phyloP scores from a whole-genome alignment of 2,329 filamentous ascomycete genomes.

The Alternaria novae-zelandiae region DNA sequence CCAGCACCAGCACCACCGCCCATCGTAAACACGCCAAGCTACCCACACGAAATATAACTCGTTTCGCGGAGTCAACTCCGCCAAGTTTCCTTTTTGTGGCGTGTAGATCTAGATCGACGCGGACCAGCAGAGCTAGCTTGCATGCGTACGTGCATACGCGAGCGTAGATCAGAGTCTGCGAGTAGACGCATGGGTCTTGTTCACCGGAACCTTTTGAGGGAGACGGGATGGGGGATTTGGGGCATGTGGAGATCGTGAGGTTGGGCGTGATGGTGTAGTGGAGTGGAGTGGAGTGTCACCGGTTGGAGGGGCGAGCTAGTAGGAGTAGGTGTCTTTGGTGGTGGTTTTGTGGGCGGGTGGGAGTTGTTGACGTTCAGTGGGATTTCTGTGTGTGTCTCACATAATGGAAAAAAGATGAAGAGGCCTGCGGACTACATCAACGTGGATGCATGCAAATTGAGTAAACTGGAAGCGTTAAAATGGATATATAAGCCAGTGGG shows the following conservation, averaged over 20 bases:
- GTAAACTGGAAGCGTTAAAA: background rate
- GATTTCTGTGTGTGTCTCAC: background rate
- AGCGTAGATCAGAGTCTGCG: background rate
- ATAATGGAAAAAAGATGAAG: accelerated
- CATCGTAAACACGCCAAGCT: background rate
- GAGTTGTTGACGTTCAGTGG: background rate
- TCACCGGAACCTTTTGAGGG: background rate
- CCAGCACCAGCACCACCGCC: background rate
- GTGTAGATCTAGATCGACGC: background rate
- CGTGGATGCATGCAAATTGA: accelerated
- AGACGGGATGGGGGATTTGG: background rate
- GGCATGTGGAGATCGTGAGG: background rate
- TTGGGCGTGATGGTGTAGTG: background rate
- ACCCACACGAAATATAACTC: background rate
- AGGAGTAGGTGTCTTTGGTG: background rate
- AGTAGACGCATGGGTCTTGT: background rate
- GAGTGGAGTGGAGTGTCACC: background rate
- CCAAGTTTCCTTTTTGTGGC: background rate
- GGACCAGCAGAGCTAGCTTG: background rate
- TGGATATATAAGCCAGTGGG: background rate
- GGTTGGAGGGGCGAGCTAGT: background rate
- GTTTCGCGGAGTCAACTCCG: background rate
- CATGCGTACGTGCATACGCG: background rate
- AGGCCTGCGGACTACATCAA: background rate
- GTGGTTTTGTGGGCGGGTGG: background rate